Conservation (phyloP, 1,139 yeast genomes). For the Geotrichum aggregatum region DNA sequence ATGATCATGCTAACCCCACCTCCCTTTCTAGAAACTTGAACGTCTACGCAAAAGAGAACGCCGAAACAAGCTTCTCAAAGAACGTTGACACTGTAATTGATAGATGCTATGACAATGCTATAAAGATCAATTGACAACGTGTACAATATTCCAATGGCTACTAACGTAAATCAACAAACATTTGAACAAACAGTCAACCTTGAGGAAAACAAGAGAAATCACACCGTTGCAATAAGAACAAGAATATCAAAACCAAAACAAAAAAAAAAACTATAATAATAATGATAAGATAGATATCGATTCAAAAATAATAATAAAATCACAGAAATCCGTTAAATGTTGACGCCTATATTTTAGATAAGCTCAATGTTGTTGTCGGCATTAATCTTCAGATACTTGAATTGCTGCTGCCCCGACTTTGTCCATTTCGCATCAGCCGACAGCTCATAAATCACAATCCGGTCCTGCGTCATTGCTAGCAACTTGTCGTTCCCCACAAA, state of each 20-base stretch:
- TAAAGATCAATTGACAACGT: too few species aligned
- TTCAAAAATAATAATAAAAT: background rate
- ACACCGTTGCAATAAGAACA: background rate
- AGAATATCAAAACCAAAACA: background rate
- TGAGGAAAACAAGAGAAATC: too few species aligned
- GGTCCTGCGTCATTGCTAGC: constrained; percentile 11
- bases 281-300: background rate
- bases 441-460: constrained; percentile 12
- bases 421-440: constrained; percentile 6
- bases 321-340: too few species aligned
- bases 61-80: constrained; percentile 44
- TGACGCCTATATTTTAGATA: background rate
- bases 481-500: constrained; percentile 15
- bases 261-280: too few species aligned
- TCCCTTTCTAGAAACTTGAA: constrained; percentile 33
- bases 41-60: constrained; percentile 41
- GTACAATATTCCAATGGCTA: too few species aligned
- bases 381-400: constrained; percentile 11
- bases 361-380: constrained; percentile 10
- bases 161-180: background rate
- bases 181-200: too few species aligned
- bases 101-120: too few species aligned
- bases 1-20: too few species aligned
- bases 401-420: constrained; percentile 2
- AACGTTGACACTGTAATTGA: constrained; percentile 35